phyloP scores from a whole-genome alignment of 2,329 filamentous ascomycete species.

The Pseudocercospora macadamiae region DNA sequence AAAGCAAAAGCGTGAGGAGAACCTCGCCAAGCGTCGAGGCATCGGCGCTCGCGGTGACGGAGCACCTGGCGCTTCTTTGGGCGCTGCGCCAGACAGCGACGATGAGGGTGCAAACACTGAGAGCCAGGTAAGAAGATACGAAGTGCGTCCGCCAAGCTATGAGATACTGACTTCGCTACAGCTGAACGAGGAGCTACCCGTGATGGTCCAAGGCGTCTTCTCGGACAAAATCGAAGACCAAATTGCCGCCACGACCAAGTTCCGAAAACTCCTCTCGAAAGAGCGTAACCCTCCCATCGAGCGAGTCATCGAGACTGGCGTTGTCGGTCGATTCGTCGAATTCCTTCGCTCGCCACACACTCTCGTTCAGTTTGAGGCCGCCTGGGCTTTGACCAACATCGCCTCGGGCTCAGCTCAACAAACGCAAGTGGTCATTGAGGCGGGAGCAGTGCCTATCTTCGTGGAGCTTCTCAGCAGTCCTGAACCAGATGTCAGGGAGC shows the following conservation, averaged over 20 bases:
- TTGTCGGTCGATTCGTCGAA: constrained; percentile 95
- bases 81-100: constrained; percentile 91
- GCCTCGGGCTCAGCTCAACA: constrained; percentile 95
- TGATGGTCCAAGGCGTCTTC: constrained; percentile 98
- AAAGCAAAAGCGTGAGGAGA: constrained; percentile 98
- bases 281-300: constrained; percentile 99
- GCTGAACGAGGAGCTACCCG: constrained; percentile 96
- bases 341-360: constrained; percentile 98
- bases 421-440: constrained; percentile 98
- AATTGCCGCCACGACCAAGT: constrained; percentile 97
- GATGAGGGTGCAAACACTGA: constrained; percentile 95
- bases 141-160: background rate
- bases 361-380: constrained; percentile 97
- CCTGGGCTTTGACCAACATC: constrained; percentile 99
- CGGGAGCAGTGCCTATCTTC: constrained; percentile 96
- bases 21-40: constrained; percentile 95
- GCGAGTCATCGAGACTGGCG: constrained; percentile 98
- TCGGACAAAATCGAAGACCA: constrained; percentile 98
- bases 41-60: constrained; percentile 74
- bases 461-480: constrained; percentile 94
- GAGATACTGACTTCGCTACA: constrained; percentile 45
- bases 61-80: constrained; percentile 77
- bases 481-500: constrained; percentile 95
- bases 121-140: constrained; percentile 73
- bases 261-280: constrained; percentile 96